Conservation (phyloP, 2,329 filamentous ascomycete genomes). For the Aciculosporium take region DNA sequence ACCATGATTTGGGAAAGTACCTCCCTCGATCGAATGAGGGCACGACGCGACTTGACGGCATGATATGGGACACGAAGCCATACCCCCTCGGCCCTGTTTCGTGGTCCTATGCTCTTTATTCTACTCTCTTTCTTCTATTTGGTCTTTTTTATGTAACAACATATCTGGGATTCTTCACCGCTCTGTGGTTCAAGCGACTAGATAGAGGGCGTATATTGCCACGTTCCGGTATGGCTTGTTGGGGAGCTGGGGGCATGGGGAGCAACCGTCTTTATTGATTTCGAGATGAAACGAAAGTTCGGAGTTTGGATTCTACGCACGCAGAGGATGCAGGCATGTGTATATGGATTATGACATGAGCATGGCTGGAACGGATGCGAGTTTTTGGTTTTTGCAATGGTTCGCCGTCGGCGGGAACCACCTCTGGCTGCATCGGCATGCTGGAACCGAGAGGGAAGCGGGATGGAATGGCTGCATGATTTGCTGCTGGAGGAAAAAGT, state of each 20-base stretch:
- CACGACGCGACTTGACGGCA: neutral
- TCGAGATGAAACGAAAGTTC: neutral
- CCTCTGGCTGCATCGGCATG: neutral
- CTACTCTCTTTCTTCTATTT: neutral
- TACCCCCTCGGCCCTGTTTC: neutral
- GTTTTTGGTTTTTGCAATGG: constrained; percentile 1
- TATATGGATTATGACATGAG: constrained; percentile 10
- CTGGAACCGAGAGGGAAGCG: neutral
- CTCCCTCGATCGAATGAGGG: neutral
- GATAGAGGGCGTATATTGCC: neutral
- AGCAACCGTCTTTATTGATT: constrained; percentile 2
- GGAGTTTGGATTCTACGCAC: constrained; percentile 14
- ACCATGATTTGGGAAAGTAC: neutral
- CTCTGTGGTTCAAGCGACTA: constrained; percentile 5
- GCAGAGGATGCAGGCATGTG: constrained; percentile 5
- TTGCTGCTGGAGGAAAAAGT: neutral
- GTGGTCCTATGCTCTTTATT: neutral
- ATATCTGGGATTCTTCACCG: constrained; percentile 7
- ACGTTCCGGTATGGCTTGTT: neutral
- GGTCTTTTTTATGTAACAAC: constrained; percentile 18
- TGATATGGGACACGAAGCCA: neutral
- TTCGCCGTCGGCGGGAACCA: neutral
- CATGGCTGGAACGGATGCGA: constrained; percentile 1
- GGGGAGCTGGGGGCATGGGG: neutral
- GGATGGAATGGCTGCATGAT: neutral